A percentile compares a stretch with the other conserved stretches of the same genome.
Conservation (phyloP, 192 early-diverging fungal genomes). For the Coemansia sp. region DNA sequence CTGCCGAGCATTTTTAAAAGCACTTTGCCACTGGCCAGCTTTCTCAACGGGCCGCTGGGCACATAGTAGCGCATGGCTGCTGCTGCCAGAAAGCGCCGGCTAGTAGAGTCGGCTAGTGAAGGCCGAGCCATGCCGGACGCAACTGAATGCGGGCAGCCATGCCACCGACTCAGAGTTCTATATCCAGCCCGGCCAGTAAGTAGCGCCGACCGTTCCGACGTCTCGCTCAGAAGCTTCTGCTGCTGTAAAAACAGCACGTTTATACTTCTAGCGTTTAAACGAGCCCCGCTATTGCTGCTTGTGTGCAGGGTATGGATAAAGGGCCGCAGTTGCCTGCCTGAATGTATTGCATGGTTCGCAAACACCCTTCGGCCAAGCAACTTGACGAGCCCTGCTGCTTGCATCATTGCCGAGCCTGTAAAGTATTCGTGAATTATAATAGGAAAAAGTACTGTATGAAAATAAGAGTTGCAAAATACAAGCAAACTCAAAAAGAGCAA, state of each 20-base stretch:
- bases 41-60: conserved; percentile 30
- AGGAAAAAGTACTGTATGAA: background rate
- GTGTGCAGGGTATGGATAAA: background rate
- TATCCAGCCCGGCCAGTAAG: conserved; percentile 11
- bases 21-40: conserved; percentile 24
- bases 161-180: conserved; percentile 4
- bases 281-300: background rate
- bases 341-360: background rate
- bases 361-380: background rate
- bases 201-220: background rate
- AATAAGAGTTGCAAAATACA: background rate
- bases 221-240: background rate
- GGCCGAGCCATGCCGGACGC: conserved; percentile 13
- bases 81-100: conserved; percentile 40
- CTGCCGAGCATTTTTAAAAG: conserved; percentile 30
- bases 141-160: background rate
- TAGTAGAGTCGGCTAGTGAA: conserved; percentile 10
- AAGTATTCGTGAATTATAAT: background rate
- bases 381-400: background rate
- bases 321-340: background rate
- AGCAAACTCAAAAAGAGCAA: background rate
- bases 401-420: background rate
- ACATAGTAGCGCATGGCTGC: conserved; percentile 49
- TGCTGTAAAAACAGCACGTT: background rate
- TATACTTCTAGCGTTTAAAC: background rate